Conservation (phyloP, 768 basidiomycete genomes). For the Imleria badia region DNA sequence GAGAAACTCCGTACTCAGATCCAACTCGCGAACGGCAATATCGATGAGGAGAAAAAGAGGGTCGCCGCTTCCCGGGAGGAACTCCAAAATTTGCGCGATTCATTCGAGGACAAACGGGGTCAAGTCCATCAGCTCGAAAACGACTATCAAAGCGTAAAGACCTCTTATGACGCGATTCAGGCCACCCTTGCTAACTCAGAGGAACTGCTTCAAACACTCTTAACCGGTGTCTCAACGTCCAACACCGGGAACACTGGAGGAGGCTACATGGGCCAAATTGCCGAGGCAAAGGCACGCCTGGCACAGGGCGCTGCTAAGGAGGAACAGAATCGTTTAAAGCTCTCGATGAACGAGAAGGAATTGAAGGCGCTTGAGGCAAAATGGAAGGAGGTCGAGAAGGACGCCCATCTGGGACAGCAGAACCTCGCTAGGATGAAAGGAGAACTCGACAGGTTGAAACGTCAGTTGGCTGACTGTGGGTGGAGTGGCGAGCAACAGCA, state of each 20-base stretch:
- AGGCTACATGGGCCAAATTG: conserved; percentile 96
- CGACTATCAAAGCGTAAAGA: conserved; percentile 63
- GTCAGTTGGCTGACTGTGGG: conserved; percentile 55
- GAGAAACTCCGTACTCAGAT: conserved; percentile 84
- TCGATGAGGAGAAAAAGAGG: conserved; percentile 75
- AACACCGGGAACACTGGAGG: conserved; percentile 69
- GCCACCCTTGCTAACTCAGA: conserved; percentile 71
- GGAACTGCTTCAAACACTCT: conserved; percentile 91
- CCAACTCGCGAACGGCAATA: conserved; percentile 72
- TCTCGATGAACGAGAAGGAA: conserved; percentile 78
- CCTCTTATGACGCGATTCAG: conserved; percentile 60
- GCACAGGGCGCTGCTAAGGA: conserved; percentile 82
- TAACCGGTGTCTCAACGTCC: conserved; percentile 84
- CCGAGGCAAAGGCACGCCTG: conserved; percentile 72
- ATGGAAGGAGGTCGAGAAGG: conserved; percentile 83
- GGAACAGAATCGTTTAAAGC: conserved; percentile 74
- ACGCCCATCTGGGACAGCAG: conserved; percentile 74
- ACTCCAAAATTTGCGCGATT: conserved; percentile 57
- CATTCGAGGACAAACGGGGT: conserved; percentile 55
- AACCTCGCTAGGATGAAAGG: conserved; percentile 59
- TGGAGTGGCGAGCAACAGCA: conserved; percentile 80
- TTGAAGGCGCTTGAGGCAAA: conserved; percentile 70
- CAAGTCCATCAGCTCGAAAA: conserved; percentile 57
- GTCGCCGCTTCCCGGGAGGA: conserved; percentile 52
- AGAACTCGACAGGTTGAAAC: conserved; percentile 56